A percentile compares a stretch with the other conserved stretches of the same genome.
phyloP scores from a whole-genome alignment of 2,329 filamentous ascomycete genomes.

The Colletotrichum karsti region DNA sequence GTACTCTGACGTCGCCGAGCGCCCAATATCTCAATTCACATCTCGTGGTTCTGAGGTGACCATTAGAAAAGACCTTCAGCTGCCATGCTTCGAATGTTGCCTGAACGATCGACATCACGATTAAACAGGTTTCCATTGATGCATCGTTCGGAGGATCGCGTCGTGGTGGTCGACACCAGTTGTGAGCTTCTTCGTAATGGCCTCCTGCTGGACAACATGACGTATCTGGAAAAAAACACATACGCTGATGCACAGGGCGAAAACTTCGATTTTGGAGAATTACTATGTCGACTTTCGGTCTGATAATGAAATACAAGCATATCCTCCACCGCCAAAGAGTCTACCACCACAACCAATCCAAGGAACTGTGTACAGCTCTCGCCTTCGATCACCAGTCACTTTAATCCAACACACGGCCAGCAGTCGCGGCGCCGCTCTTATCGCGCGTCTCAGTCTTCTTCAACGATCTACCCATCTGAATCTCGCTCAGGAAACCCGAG shows the following conservation, averaged over 20 bases:
- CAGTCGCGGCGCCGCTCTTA: slow-evolving; percentile 74
- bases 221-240: background rate
- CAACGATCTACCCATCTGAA: slow-evolving; percentile 80
- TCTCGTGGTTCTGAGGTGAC: no score
- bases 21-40: background rate
- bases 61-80: no score
- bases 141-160: background rate
- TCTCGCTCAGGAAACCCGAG: slow-evolving; percentile 79
- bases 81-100: no score
- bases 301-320: slow-evolving; percentile 1
- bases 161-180: no score
- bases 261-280: background rate
- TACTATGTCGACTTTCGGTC: slow-evolving; percentile 9
- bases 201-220: background rate
- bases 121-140: background rate
- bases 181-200: background rate
- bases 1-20: background rate
- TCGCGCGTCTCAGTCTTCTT: slow-evolving; percentile 93
- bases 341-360: background rate
- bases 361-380: background rate
- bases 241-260: background rate
- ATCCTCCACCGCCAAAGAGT: background rate
- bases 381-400: background rate
- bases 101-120: background rate
- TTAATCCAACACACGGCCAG: slow-evolving; percentile 77